These are phyloP conservation scores for Mortierella sp. DNA, from an alignment of 371 early-diverging fungal species.

Conservation along the genomic window DNA sequence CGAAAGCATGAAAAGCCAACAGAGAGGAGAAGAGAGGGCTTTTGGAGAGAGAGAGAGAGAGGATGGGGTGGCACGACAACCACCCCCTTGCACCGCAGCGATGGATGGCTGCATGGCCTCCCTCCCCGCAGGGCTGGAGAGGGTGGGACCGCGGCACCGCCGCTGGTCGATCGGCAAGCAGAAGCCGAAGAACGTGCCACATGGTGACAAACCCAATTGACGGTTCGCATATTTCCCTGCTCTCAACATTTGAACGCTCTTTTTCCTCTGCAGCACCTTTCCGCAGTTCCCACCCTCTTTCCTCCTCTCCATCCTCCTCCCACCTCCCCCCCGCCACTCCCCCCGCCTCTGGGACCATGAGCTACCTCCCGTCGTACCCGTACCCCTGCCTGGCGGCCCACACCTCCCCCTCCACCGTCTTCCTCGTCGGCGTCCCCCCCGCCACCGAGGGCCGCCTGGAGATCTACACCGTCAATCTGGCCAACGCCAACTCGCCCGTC, in stretches of 20 bases:
- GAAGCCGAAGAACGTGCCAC: not conserved
- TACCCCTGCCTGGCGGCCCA: slow-evolving; percentile 31
- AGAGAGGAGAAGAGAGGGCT: no score
- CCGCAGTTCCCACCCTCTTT: not conserved
- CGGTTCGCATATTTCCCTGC: no score
- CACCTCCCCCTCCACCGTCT: slow-evolving; percentile 9
- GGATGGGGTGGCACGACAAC: no score
- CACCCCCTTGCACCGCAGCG: no score
- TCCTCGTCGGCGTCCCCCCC: slow-evolving; percentile 23
- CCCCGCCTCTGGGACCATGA: not conserved
- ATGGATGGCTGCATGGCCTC: no score
- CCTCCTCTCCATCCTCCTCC: not conserved
- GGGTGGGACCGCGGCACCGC: not conserved
- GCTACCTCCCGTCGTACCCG: slow-evolving; percentile 10
- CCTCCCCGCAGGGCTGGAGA: no score
- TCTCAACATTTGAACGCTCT: no score
- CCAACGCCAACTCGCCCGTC: slow-evolving; percentile 36
- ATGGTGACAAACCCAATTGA: not conserved
- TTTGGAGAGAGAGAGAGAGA: no score
- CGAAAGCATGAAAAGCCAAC: no score
- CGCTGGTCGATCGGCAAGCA: not conserved
- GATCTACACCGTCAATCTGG: slow-evolving; percentile 18
- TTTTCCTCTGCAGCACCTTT: not conserved
- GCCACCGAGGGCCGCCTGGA: slow-evolving; percentile 26
- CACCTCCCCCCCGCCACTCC: not conserved